Percentiles rank a stretch among this genome's conserved stretches.
These are phyloP conservation scores for Hibiscus tridactylites DNA, from an alignment of 345 rosid genomes.

Conservation along the genomic window DNA sequence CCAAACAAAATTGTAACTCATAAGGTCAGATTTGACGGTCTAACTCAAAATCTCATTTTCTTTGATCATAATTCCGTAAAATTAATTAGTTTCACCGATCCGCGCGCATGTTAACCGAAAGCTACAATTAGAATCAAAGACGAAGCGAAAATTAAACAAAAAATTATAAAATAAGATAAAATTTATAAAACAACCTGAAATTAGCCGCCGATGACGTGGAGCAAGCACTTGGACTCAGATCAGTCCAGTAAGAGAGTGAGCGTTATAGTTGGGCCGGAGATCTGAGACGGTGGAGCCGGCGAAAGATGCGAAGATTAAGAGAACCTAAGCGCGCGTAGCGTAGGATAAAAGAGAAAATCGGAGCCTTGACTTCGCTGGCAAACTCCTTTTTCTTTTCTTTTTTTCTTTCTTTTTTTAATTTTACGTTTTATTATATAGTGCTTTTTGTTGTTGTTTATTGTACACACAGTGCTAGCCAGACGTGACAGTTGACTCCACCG, in stretches of 20 bases:
- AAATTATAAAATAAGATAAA: background rate
- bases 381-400: background rate
- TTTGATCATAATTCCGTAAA: background rate
- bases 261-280: conserved; percentile 2
- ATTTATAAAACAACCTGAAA: background rate
- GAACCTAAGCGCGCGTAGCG: conserved; percentile 5
- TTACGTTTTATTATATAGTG: background rate
- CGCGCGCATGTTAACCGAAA: background rate
- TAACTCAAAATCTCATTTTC: background rate
- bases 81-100: background rate
- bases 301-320: conserved; percentile 31
- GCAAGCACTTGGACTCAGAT: conserved; percentile 4
- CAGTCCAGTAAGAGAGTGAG: background rate
- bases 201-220: background rate
- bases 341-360: conserved; percentile 2
- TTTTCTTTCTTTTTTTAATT: background rate
- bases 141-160: conserved; percentile 12
- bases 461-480: background rate
- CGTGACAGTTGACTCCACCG: background rate
- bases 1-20: background rate
- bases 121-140: background rate
- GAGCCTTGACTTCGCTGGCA: background rate
- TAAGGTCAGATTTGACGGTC: background rate
- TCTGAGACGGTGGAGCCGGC: conserved; percentile 11
- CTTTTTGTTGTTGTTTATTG: background rate